These are phyloP conservation scores for Endothia cerciana DNA, from an alignment of 2,329 filamentous ascomycete genomes.

Conservation along the genomic window DNA sequence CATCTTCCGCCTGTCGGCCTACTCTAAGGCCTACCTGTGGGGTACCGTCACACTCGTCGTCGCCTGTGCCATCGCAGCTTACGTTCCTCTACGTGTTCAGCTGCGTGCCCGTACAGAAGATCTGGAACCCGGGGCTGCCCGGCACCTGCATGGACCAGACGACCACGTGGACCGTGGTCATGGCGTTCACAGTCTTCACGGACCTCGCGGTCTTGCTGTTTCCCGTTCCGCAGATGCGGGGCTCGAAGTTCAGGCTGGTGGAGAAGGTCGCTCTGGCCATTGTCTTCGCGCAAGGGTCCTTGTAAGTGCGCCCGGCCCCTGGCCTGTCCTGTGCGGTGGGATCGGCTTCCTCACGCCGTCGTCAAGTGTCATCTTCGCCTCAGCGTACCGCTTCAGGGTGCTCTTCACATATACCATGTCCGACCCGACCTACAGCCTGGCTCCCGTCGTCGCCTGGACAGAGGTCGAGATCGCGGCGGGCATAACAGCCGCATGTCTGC, in stretches of 20 bases:
- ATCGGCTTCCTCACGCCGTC: background rate
- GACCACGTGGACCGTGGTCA: conserved; percentile 55
- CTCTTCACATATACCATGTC: conserved; percentile 47
- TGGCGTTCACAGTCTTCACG: conserved; percentile 50
- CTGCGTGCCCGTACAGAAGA: conserved; percentile 53
- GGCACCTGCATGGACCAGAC: conserved; percentile 55
- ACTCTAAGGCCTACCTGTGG: conserved; percentile 46
- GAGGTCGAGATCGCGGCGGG: conserved; percentile 53
- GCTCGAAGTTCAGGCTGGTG: conserved; percentile 43
- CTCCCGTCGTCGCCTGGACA: conserved; percentile 51
- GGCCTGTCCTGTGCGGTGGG: background rate
- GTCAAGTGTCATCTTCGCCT: conserved; percentile 51
- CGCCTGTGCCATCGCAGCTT: conserved; percentile 51
- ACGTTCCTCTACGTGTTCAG: conserved; percentile 56
- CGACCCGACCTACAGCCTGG: conserved; percentile 52
- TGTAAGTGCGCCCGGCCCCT: conserved; percentile 41
- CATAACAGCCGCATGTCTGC: conserved; percentile 57
- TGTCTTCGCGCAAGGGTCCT: conserved; percentile 50
- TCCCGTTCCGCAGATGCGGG: conserved; percentile 51
- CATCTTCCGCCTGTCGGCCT: conserved; percentile 51
- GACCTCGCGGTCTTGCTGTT: conserved; percentile 50
- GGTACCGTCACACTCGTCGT: conserved; percentile 48
- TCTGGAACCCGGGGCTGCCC: conserved; percentile 50
- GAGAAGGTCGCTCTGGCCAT: conserved; percentile 50
- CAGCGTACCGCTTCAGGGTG: conserved; percentile 51